A percentile compares a stretch with the other conserved stretches of the same genome.
Evolutionary conservation across 129 eudicot genomes (phyloP).

Genomic region (Lonicera japonica): DNA sequence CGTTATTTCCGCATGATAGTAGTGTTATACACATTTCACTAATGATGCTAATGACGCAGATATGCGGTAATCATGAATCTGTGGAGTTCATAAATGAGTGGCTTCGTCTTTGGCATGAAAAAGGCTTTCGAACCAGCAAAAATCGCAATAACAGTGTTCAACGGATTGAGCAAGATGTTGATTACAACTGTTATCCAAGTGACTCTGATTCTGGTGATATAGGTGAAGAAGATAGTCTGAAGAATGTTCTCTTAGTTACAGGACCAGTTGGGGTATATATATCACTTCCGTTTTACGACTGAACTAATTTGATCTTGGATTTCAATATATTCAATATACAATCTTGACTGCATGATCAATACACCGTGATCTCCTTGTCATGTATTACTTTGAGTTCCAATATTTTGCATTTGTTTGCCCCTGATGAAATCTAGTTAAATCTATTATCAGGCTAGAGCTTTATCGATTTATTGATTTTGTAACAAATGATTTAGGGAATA

Average conservation of each 20-base stretch:
- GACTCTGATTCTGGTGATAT: slow-evolving; percentile 46
- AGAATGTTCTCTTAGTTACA: slow-evolving; percentile 83
- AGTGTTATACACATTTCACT: background rate
- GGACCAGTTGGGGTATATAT: slow-evolving; percentile 96
- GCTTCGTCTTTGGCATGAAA: slow-evolving; percentile 71
- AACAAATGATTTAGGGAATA: too few species aligned
- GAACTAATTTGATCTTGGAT: background rate
- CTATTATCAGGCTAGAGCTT: too few species aligned
- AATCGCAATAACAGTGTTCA: slow-evolving; percentile 17
- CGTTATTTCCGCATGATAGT: background rate
- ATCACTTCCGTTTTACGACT: background rate
- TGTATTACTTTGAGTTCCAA: background rate
- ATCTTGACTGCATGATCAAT: background rate
- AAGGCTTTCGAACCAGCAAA: slow-evolving; percentile 43
- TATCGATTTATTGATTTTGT: background rate
- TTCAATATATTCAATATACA: too few species aligned
- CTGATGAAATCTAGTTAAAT: too few species aligned
- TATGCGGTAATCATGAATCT: slow-evolving; percentile 76
- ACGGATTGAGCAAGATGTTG: slow-evolving; percentile 26
- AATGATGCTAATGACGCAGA: slow-evolving; percentile 33
- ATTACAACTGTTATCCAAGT: slow-evolving; percentile 35
- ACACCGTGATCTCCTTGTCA: background rate
- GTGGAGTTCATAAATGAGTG: slow-evolving; percentile 74
- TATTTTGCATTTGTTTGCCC: background rate
- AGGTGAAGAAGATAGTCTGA: slow-evolving; percentile 47